A percentile compares a stretch with the other conserved stretches of the same genome.
phyloP scores from a whole-genome alignment of 2,329 filamentous ascomycete genomes.

The Talaromyces sp. region DNA sequence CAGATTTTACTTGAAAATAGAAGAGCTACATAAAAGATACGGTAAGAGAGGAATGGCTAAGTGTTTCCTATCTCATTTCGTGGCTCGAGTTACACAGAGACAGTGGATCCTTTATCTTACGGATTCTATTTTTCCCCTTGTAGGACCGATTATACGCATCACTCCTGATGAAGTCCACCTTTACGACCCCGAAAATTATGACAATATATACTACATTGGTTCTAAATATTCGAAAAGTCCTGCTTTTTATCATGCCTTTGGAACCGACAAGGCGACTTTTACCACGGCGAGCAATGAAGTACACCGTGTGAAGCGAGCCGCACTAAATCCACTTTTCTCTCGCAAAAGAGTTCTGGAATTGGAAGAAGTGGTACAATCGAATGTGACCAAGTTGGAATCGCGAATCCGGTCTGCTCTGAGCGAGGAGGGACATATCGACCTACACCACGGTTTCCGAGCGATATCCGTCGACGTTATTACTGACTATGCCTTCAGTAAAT shows the following conservation, averaged over 20 bases:
- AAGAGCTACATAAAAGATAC: slow-evolving; percentile 22
- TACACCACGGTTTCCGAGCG: slow-evolving; percentile 21
- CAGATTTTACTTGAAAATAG: slow-evolving; percentile 18
- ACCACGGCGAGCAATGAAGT: slow-evolving; percentile 20
- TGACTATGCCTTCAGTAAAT: slow-evolving; percentile 22
- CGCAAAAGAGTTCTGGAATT: slow-evolving; percentile 17
- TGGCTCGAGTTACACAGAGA: background rate
- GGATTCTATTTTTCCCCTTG: background rate
- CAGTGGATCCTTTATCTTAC: background rate
- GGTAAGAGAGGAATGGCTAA: slow-evolving; percentile 12
- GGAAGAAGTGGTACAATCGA: slow-evolving; percentile 20
- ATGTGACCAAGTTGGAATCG: slow-evolving; percentile 17
- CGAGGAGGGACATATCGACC: slow-evolving; percentile 13
- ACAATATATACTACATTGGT: slow-evolving; percentile 17
- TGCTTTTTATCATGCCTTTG: slow-evolving; percentile 22
- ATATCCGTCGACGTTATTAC: slow-evolving; percentile 24
- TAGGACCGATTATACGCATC: slow-evolving; percentile 24
- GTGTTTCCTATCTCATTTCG: background rate
- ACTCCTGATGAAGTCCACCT: slow-evolving; percentile 24
- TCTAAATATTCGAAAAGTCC: slow-evolving; percentile 20
- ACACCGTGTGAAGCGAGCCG: slow-evolving; percentile 23
- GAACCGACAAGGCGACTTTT: slow-evolving; percentile 24
- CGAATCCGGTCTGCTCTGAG: slow-evolving; percentile 17
- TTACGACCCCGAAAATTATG: slow-evolving; percentile 16
- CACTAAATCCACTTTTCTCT: slow-evolving; percentile 27